These are phyloP conservation scores for Mallotus repandus DNA, from an alignment of 441 rosid genomes.

Conservation along the genomic window DNA sequence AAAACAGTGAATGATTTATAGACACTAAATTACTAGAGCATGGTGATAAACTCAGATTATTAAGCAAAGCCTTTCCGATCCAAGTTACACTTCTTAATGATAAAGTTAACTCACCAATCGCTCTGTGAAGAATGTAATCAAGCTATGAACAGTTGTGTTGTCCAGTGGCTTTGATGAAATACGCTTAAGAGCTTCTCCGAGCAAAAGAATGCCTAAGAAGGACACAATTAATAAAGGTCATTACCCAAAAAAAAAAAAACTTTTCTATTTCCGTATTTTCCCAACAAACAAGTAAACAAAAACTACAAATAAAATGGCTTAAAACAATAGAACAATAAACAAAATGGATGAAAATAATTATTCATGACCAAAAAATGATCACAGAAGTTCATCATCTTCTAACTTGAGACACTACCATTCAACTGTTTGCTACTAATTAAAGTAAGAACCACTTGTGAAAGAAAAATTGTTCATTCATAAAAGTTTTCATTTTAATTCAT, in stretches of 20 bases:
- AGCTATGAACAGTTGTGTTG: constrained; percentile 51
- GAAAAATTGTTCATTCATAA: not conserved
- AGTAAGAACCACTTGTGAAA: not conserved
- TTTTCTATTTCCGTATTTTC: not conserved
- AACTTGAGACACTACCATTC: not conserved
- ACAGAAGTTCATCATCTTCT: not conserved
- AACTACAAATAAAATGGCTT: not conserved
- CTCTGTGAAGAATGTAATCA: constrained; percentile 66
- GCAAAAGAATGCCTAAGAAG: constrained; percentile 69
- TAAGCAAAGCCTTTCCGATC: too few species aligned
- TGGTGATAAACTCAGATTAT: too few species aligned
- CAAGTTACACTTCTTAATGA: not conserved
- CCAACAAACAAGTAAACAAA: not conserved
- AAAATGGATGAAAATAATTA: not conserved
- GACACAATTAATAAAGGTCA: not conserved
- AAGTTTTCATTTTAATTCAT: not conserved
- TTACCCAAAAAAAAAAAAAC: too few species aligned
- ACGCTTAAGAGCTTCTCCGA: constrained; percentile 61
- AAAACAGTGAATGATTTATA: not conserved
- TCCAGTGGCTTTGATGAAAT: constrained; percentile 62
- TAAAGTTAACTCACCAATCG: constrained; percentile 63
- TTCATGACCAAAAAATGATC: not conserved
- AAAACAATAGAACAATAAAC: not conserved
- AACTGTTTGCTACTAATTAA: not conserved
- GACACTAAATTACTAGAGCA: not conserved